Base-by-base conservation (phyloP, 495 filamentous ascomycete genomes). In the Podospora sp. region DNA sequence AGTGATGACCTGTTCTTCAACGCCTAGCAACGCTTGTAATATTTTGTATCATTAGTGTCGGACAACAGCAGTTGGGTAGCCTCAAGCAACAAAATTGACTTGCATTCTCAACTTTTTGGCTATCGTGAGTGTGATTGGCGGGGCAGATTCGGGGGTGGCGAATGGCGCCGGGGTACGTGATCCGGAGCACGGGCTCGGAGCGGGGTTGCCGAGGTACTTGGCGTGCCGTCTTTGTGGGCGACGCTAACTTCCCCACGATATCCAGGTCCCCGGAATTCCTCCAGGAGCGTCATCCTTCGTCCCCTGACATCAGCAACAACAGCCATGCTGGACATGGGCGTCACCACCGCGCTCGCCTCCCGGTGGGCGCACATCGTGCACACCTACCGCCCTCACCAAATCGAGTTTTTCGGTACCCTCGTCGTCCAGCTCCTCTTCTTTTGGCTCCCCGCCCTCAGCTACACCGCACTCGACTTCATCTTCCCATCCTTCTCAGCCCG, bases 361-460 rank as follows among this genome's bases (percentile, higher is more conserved):
- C 52, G 62, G 33, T 77, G 71, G 75, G 66, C 74, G 0, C 22
- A n/a, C 20, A 63, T 66, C 6, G 68, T 71, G 25, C 50, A 58
- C 36, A 69, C 66, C 0, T 69, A 73, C 63, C 63, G 27, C 50
- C 66, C 69, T 2, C 56, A 46, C 7, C 35, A 67, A 50, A 65
- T 73, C 65, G 73, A 87, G 62, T 82, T 86, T 61, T 67, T 77
- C 49, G 81, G 80, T 26, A 83, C 80, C 3, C 70, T 83, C 1
- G 21, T 81, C 9, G 68, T 83, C 40, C 84, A 86, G 33, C 0
- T 83, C 18, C 0, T 85, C 49, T 77, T 72, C 70, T 87, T 86
- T 75, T 87, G 84, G 84, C 9, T 86, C 6, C 83, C 81, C 12
- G 81, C 80, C 0, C 46, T 79, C 6, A 49, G 73, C 53, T 86